Evolutionary conservation across 768 basidiomycete species (phyloP).

Genomic region (Termitomyces sp.): DNA sequence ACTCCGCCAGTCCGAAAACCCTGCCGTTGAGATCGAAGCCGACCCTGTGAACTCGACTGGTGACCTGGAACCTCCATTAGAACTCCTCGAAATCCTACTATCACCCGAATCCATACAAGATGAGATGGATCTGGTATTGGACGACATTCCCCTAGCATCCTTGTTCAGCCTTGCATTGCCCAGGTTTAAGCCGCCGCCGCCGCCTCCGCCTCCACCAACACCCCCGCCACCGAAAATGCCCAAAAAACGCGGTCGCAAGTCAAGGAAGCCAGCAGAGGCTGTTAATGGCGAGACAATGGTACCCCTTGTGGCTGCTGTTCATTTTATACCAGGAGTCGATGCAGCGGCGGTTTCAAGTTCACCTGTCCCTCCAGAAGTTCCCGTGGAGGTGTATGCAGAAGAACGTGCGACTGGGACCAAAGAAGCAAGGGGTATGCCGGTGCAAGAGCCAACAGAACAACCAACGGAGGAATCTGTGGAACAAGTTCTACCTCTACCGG

Average conservation of each 20-base stretch:
- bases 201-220: constrained; percentile 43
- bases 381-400: constrained; percentile 1
- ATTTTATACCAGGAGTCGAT: background rate
- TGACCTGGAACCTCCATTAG: constrained; percentile 70
- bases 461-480: background rate
- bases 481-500: constrained; percentile 38
- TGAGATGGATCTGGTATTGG: constrained; percentile 51
- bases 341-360: background rate
- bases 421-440: too few species aligned
- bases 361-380: constrained; percentile 15
- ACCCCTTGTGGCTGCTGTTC: background rate
- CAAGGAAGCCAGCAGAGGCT: constrained; percentile 18
- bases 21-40: background rate
- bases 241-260: constrained; percentile 37
- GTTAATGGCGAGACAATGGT: background rate
- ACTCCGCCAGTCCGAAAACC: constrained; percentile 24
- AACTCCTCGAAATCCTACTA: constrained; percentile 52
- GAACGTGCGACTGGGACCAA: background rate
- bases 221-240: constrained; percentile 37
- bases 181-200: constrained; percentile 55
- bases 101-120: constrained; percentile 51
- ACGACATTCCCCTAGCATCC: constrained; percentile 57
- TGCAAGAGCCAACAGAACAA: background rate
- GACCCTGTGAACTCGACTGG: constrained; percentile 38
- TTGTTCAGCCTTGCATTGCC: constrained; percentile 70